Base-by-base conservation (phyloP, 2,329 filamentous ascomycete species). In the Calonectria hongkongensis region DNA sequence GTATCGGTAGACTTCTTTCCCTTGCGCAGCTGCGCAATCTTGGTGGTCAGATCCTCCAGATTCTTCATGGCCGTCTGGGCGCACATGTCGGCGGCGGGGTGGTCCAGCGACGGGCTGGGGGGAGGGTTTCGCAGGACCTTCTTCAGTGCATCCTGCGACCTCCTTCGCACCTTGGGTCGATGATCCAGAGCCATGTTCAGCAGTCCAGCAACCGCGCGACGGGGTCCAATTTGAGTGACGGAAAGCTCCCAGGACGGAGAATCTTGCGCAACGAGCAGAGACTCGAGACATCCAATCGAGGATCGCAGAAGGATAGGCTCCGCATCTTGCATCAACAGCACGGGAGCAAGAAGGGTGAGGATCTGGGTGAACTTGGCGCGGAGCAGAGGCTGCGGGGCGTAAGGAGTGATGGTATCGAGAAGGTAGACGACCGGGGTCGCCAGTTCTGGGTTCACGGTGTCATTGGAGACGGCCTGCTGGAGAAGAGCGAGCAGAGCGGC, bases 361-460 rank as follows among this genome's bases (percentile, higher is more conserved):
- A 99, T 98, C 84, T 97, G 94, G 33, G 94, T 94, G 87, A 99
- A 99, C 84, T 98, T 98, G 77, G 95, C 94, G 81, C 96, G 94
- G 70, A 99, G 93, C 72, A 99, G 92, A 73, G 96, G 92, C 74
- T 94, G 91, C 68, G 97, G 95, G 74, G 96, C 92, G 85, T 93
- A 94, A 72, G 94, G 94, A 18, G 95, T 97, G 79, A 98, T 91
- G 77, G 98, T 88, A 85, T 99, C 96, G 87, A 99, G 95, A 18
- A 99, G 92, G 85, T 99, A 99, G 79, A 99, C 94, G 76, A 97
- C 94, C 3, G 96, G 94, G 27, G 94, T 92, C 39, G 94, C 94
- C 73, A 97, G 88, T 76, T 97, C 95, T 83, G 94, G 94, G 82
- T 96, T 96, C 68, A 94, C 88, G 68, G 92, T 91, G 65, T 92